phyloP scores from a whole-genome alignment of 2,329 filamentous ascomycete genomes.

The Exophiala sideris region DNA sequence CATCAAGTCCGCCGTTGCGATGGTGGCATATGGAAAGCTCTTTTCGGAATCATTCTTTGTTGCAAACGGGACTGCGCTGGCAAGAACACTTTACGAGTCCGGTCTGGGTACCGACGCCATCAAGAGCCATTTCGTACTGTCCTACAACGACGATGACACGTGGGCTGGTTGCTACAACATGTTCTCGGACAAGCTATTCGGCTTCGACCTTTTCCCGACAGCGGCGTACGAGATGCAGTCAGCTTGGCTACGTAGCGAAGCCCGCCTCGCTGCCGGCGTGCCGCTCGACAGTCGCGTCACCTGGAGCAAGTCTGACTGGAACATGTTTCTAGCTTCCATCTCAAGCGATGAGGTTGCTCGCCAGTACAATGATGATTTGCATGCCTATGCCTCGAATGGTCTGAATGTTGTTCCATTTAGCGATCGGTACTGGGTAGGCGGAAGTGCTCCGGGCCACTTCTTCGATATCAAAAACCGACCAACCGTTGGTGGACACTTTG shows the following conservation, averaged over 20 bases:
- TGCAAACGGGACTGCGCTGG: constrained; percentile 35
- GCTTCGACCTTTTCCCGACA: constrained; percentile 37
- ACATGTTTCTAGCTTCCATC: constrained; percentile 42
- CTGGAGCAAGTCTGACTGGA: constrained; percentile 46
- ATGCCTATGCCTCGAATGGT: constrained; percentile 42
- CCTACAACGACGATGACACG: constrained; percentile 35
- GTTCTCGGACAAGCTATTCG: constrained; percentile 40
- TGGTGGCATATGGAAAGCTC: constrained; percentile 45
- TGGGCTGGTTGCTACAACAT: constrained; percentile 44
- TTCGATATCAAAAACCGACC: not conserved
- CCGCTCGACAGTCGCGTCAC: constrained; percentile 39
- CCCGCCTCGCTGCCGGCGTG: constrained; percentile 38
- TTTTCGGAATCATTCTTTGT: constrained; percentile 38
- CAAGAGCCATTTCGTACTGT: constrained; percentile 41
- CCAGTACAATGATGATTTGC: constrained; percentile 41
- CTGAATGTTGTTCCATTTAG: constrained; percentile 45
- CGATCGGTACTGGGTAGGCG: constrained; percentile 41
- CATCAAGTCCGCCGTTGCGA: constrained; percentile 46
- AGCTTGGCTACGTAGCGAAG: constrained; percentile 35
- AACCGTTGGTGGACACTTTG: constrained; percentile 3
- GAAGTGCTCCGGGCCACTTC: constrained; percentile 15
- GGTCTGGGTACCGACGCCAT: constrained; percentile 36
- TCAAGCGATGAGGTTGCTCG: constrained; percentile 31
- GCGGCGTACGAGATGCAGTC: constrained; percentile 37
- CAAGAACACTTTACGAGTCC: constrained; percentile 35